These are phyloP conservation scores for Aureobasidium subglaciale DNA, from an alignment of 2,329 filamentous ascomycete species.

Conservation along the genomic window DNA sequence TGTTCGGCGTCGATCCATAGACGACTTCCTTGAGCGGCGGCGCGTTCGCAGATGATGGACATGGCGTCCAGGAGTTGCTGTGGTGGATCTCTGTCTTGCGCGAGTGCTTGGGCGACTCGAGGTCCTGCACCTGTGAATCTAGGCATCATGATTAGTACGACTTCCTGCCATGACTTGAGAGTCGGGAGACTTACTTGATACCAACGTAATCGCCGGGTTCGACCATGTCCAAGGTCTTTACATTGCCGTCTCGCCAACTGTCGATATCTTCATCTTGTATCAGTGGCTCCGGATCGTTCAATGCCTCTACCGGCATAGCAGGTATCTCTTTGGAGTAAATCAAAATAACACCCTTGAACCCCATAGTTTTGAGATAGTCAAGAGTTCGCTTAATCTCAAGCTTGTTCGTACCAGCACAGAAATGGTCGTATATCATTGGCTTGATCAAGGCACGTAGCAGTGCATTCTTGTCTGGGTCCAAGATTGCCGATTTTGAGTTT, in stretches of 20 bases:
- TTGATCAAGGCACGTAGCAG: constrained; percentile 40
- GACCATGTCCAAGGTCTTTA: constrained; percentile 48
- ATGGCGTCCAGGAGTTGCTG: constrained; percentile 37
- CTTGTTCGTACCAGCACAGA: constrained; percentile 48
- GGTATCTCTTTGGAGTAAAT: constrained; percentile 48
- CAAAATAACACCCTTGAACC: constrained; percentile 48
- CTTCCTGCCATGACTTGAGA: neutral
- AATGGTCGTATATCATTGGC: constrained; percentile 49
- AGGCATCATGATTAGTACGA: neutral
- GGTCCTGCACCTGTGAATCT: constrained; percentile 45
- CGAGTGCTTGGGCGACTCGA: constrained; percentile 35
- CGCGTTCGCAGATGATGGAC: constrained; percentile 37
- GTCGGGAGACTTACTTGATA: constrained; percentile 38
- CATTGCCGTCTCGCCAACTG: constrained; percentile 46
- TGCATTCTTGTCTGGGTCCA: constrained; percentile 44
- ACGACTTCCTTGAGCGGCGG: constrained; percentile 36
- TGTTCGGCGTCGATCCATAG: constrained; percentile 50
- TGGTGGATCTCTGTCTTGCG: constrained; percentile 34
- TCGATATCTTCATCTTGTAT: constrained; percentile 27
- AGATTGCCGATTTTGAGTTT: constrained; percentile 36
- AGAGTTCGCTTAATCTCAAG: constrained; percentile 42
- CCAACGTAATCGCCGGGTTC: constrained; percentile 46
- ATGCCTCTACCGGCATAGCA: constrained; percentile 13
- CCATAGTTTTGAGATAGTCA: constrained; percentile 36
- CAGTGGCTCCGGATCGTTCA: constrained; percentile 19